Evolutionary conservation across 345 rosid genomes (phyloP), one percentile per base, ranked within the genome.

Genomic region (Euphorbia pulcherrima): DNA sequence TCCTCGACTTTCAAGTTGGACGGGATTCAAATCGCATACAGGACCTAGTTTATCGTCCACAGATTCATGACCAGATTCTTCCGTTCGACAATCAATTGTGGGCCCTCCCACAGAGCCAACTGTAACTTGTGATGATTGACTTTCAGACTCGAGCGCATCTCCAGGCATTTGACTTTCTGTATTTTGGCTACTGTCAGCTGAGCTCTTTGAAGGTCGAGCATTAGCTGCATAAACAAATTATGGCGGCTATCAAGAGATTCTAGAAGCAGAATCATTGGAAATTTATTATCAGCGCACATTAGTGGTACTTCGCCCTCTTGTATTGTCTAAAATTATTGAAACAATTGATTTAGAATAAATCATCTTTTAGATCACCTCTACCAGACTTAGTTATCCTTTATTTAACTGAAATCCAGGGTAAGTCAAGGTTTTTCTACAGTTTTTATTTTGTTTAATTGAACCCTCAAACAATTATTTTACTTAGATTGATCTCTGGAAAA

Each of bases 211-310:
- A 52, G 71, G 69, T 64, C 65, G 61, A 71, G 54, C 27, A 12
- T 10, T 46, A 76, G 64, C 91, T 86, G 77, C 75, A 29, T 10
- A 60, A 39, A 55, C 58, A 6, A 48, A 79, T n/a, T n/a, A 16
- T 33, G 27, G n/a, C 16, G 27, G 27, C 0, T 60, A 20, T 60
- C 24, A 10, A n/a, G n/a, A n/a, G n/a, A n/a, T n/a, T n/a, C n/a
- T n/a, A n/a, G n/a, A n/a, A n/a, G n/a, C n/a, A n/a, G n/a, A n/a
- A n/a, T n/a, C n/a, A n/a, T n/a, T n/a, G n/a, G n/a, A n/a, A n/a
- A n/a, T n/a, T n/a, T n/a, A n/a, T n/a, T n/a, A n/a, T n/a, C n/a
- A n/a, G n/a, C n/a, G n/a, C n/a, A n/a, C n/a, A n/a, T n/a, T n/a
- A n/a, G n/a, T n/a, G n/a, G n/a, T n/a, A n/a, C n/a, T n/a, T n/a